Evolutionary conservation across 495 filamentous ascomycete species (phyloP), one percentile per base, ranked within the genome.

Genomic region (Daldinia loculata): DNA sequence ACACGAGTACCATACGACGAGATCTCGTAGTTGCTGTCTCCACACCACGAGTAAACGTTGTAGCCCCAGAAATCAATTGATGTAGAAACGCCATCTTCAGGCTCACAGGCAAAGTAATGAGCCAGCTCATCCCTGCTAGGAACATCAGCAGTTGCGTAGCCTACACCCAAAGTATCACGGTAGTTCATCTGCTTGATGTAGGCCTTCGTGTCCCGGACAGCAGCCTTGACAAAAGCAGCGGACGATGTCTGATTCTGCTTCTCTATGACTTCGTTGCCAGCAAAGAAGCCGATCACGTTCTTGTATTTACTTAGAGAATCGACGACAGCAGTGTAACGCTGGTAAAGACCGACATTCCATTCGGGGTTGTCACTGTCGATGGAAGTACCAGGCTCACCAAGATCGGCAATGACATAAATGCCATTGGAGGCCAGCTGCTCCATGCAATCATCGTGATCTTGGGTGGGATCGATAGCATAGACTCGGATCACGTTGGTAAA

Each of bases 31-130:
- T 85, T 86, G 67, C 90, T 94, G 43, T 92, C 74, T 56, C 95
- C 95, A 76, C 95, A 99, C 95, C 95, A 99, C 30, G 92, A 94
- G 84, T 98, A 98, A 83, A 98, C 94, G 81, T 98, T 99, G 87
- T 97, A 97, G 45, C 95, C 95, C 93, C 93, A 98, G 84, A 95
- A 98, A 78, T 98, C 95, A 71, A 97, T 94, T 29, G 87, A 80
- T 11, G 87, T 84, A 0, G 81, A 80, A 2, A 39, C 30, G 4
- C 88, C 85, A 4, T 80, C 80, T 17, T 81, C 64, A 52, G 86
- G 79, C 61, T 91, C 90, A 76, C 95, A 99, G 84, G 97, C 91
- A 82, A 99, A 95, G 83, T 97, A 99, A 75, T 93, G 81, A 32
- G 92, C 93, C 66, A 99, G 84, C 67, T 91, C 78, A 43, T 81